Base-by-base conservation (phyloP, 2,329 filamentous ascomycete genomes). In the Metarhizium album region DNA sequence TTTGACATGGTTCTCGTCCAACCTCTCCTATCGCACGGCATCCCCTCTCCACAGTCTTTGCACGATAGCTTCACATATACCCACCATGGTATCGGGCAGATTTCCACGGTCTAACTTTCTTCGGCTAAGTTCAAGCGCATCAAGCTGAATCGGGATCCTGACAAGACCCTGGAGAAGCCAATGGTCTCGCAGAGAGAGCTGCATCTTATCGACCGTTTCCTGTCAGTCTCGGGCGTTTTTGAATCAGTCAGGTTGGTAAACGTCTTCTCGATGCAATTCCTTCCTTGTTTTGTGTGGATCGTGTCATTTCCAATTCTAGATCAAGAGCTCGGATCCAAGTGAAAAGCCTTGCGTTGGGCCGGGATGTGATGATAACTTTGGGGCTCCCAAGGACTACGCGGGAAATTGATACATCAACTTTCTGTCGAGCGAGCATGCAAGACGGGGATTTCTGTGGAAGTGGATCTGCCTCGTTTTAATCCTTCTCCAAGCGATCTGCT, bases 121-220 rank as follows among this genome's bases (percentile, higher is more conserved):
- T 58, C 52, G 0, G 61, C 49, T 64, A 45, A 58, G 68, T 51
- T 70, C 73, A 23, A 74, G 51, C 1, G 70, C 71, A 59, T 74
- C 71, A 1, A 74, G 58, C 46, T 68, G 69, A 51, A 74, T 68
- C 0, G 70, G 72, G 42, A 74, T 72, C 16, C 63, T 67, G 2
- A 69, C 60, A 29, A 74, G 62, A 4, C 55, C 61, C 46, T 65
- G 55, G 9, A 74, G 58, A 6, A 69, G 55, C 49, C 29, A 47
- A 53, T 66, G 63, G 0, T 50, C 6, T 43, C 65, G 4, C 7
- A 74, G 57, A 40, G 69, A 73, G 5, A 53, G 49, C 29, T 57
- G 48, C 13, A 73, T 58, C 8, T 64, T 48, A 22, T 55, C 14
- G n/a, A 52, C 50, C 16, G 2, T 16, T 27, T 4, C 4, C 24